These are phyloP conservation scores for Ambrosia hybrid DNA, from an alignment of 140 eudicot species.

Conservation along the genomic window DNA sequence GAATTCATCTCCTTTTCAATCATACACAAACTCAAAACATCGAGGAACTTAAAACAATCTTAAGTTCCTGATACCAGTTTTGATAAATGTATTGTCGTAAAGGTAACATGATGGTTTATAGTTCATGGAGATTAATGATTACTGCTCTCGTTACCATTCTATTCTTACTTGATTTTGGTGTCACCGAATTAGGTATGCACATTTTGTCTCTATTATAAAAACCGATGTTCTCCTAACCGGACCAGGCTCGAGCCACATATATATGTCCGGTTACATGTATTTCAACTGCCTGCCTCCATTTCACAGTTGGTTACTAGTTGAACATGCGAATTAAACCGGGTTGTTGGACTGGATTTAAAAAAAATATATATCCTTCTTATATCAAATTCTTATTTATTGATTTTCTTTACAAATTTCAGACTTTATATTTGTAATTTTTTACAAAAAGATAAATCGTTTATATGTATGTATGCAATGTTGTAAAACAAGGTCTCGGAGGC, in stretches of 20 bases:
- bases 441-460: too few species aligned
- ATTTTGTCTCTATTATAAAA: background rate
- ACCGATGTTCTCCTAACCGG: background rate
- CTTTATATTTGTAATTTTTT: too few species aligned
- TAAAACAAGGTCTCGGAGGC: too few species aligned
- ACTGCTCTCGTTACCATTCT: constrained; percentile 11
- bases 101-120: constrained; percentile 16
- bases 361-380: too few species aligned
- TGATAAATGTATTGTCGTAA: background rate
- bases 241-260: background rate
- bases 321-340: too few species aligned
- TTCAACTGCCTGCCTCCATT: too few species aligned
- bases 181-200: constrained; percentile 36
- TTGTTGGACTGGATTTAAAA: too few species aligned
- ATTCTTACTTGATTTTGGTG: constrained; percentile 36
- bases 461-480: too few species aligned
- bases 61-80: background rate
- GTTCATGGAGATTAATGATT: constrained; percentile 25
- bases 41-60: background rate
- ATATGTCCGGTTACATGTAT: background rate
- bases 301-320: too few species aligned
- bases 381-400: too few species aligned
- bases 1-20: background rate
- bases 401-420: too few species aligned
- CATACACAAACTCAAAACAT: constrained; percentile 2